Percentiles rank a stretch among this genome's conserved stretches.
These are phyloP conservation scores for Puccinia coronata DNA, from an alignment of 1,284 basidiomycete species.

Conservation along the genomic window DNA sequence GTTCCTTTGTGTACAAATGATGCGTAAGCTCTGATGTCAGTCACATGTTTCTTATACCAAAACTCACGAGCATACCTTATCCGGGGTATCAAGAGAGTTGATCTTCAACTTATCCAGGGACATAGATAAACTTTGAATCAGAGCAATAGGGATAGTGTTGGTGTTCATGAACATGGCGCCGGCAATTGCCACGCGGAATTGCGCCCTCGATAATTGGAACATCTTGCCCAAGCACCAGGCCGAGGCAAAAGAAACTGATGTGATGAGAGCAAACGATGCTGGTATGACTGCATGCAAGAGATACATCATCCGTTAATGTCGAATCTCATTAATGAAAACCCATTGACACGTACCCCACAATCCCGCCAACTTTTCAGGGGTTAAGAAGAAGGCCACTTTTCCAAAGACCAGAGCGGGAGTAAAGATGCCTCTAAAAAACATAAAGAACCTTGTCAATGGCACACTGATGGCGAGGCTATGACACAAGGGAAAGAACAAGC, in stretches of 20 bases:
- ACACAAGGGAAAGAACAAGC: neutral
- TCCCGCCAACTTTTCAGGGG: slow-evolving; percentile 59
- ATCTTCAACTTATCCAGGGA: slow-evolving; percentile 55
- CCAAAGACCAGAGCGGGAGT: slow-evolving; percentile 60
- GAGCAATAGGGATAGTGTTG: slow-evolving; percentile 60
- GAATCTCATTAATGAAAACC: neutral
- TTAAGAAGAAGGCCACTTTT: slow-evolving; percentile 61
- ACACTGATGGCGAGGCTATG: neutral
- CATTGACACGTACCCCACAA: slow-evolving; percentile 54
- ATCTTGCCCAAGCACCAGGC: slow-evolving; percentile 57
- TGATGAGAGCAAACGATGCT: slow-evolving; percentile 59
- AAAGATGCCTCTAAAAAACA: slow-evolving; percentile 54
- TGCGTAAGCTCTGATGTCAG: neutral
- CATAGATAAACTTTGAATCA: slow-evolving; percentile 60
- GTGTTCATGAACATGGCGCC: slow-evolving; percentile 50
- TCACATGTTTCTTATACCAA: too few species aligned
- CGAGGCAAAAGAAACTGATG: slow-evolving; percentile 57
- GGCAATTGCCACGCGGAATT: slow-evolving; percentile 59
- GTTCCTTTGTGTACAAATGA: neutral
- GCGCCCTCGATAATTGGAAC: slow-evolving; percentile 57
- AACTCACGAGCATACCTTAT: slow-evolving; percentile 48
- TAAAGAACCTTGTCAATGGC: neutral
- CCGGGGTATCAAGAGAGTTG: slow-evolving; percentile 54
- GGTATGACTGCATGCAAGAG: slow-evolving; percentile 55
- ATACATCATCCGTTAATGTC: neutral